Evolutionary conservation across 805 yeast species (phyloP), one percentile per base, ranked within the genome.

Genomic region (Kuraishia cidri): DNA sequence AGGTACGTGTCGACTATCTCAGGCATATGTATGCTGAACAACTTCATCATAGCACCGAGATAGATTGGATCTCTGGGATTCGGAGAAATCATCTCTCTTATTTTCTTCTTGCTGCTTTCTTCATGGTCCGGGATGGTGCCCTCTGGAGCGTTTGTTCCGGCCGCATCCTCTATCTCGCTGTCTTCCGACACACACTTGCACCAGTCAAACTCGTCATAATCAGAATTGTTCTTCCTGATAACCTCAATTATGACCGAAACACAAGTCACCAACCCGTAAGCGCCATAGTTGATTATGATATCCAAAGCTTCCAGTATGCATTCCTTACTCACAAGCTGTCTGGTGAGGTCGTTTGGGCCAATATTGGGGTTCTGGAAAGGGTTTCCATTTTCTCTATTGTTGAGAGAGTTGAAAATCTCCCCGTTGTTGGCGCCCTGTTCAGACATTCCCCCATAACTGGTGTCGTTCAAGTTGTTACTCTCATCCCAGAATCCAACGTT

Each of bases 181-280:
- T 30, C 29, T 8, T 24, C 26, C n/a, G 22, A 14, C 25, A 52
- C 51, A 11, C 52, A 40, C 16, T 39, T 45, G 22, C 55, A 46
- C 59, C 62, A 54, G 37, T 56, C 62, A 35, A 57, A 56, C 32
- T 54, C 58, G 58, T 92, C 98, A 56, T 92, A 92, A 52, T 92
- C 98, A 0, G 95, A 83, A 53, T 92, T 92, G 52, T 90, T 90
- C 52, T 90, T 90, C 47, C 98, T 72, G 34, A 92, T 90, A 27
- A 90, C 72, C 58, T 90, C 98, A 41, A 92, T 90, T 20, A 92
- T 72, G 26, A 92, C 85, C 6, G 95, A 87, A 19, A 92, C 98
- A 46, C 95, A 94, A 37, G 92, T 90, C 26, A 88, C 84, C 40
- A 92, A 67, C 1, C 96, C 94, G 35, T 56, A 54, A 29, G 84